A percentile compares a stretch with the other conserved stretches of the same genome.
Conservation (phyloP, 1,284 basidiomycete genomes). For the Phlebopus sp. region DNA sequence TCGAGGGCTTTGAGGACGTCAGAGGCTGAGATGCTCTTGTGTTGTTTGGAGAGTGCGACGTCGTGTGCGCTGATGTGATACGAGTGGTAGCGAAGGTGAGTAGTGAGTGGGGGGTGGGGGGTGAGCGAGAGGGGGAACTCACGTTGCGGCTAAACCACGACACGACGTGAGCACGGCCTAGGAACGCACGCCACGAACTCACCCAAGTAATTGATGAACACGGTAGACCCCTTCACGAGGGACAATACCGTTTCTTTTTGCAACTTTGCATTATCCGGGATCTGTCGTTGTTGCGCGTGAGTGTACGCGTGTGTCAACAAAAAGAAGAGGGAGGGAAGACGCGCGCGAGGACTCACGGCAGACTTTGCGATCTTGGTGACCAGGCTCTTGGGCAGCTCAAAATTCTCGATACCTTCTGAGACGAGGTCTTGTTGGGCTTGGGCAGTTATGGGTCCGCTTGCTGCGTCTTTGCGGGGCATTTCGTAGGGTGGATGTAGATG, state of each 20-base stretch:
- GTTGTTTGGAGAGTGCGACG: constrained; percentile 77
- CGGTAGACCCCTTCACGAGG: constrained; percentile 80
- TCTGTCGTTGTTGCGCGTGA: too few relatives aligned
- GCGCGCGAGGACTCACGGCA: constrained; percentile 47
- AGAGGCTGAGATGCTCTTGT: constrained; percentile 84
- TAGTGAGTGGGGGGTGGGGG: too few relatives aligned
- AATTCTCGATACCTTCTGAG: constrained; percentile 81
- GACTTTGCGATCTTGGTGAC: constrained; percentile 83
- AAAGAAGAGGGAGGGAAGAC: too few relatives aligned
- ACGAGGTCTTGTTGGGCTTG: constrained; percentile 73
- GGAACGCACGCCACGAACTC: constrained; percentile 28
- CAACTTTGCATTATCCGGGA: constrained; percentile 81
- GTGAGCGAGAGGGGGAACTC: constrained; percentile 26
- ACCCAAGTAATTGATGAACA: constrained; percentile 92
- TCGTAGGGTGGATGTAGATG: background rate
- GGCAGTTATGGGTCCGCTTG: constrained; percentile 53
- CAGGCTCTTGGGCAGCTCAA: constrained; percentile 78
- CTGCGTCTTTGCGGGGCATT: constrained; percentile 65
- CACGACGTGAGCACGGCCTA: constrained; percentile 2
- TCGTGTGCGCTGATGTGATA: constrained; percentile 70
- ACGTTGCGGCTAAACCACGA: constrained; percentile 63
- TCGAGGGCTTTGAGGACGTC: constrained; percentile 88
- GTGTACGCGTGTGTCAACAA: too few relatives aligned
- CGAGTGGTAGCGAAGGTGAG: constrained; percentile 9
- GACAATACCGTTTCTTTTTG: constrained; percentile 85